phyloP scores from a whole-genome alignment of 768 basidiomycete genomes.

The Termitomyces sp. region DNA sequence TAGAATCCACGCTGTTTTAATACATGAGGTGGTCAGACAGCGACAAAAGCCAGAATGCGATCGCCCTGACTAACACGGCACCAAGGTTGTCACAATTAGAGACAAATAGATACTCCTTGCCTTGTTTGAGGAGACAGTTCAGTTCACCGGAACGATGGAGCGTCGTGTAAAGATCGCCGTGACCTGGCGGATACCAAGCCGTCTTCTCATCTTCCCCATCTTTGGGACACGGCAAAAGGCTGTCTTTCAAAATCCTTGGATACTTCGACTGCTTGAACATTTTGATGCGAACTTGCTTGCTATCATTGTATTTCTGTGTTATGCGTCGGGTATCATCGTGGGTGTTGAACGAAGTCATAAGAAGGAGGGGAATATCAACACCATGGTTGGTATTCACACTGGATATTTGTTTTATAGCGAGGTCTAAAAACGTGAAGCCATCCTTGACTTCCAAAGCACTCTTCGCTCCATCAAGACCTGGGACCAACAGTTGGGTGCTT shows the following conservation, averaged over 20 bases:
- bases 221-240: constrained; percentile 69
- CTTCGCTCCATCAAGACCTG: constrained; percentile 73
- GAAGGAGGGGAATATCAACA: constrained; percentile 80
- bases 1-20: constrained; percentile 60
- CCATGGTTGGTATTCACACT: constrained; percentile 70
- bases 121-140: constrained; percentile 73
- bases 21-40: constrained; percentile 10
- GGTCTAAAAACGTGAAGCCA: constrained; percentile 85
- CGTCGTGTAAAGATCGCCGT: constrained; percentile 82
- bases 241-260: constrained; percentile 78
- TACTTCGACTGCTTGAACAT: constrained; percentile 84
- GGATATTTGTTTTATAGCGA: constrained; percentile 83
- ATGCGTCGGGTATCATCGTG: constrained; percentile 84
- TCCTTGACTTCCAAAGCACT: constrained; percentile 84
- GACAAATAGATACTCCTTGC: constrained; percentile 87
- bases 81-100: constrained; percentile 89
- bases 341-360: constrained; percentile 95
- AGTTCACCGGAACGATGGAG: constrained; percentile 73
- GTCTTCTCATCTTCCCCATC: constrained; percentile 65
- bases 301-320: constrained; percentile 75
- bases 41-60: not conserved
- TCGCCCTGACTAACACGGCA: constrained; percentile 51
- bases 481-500: constrained; percentile 28
- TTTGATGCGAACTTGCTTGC: constrained; percentile 78
- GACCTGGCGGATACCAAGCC: constrained; percentile 89